phyloP scores from a whole-genome alignment of 2,329 filamentous ascomycete species.

The Aspergillus proliferans region DNA sequence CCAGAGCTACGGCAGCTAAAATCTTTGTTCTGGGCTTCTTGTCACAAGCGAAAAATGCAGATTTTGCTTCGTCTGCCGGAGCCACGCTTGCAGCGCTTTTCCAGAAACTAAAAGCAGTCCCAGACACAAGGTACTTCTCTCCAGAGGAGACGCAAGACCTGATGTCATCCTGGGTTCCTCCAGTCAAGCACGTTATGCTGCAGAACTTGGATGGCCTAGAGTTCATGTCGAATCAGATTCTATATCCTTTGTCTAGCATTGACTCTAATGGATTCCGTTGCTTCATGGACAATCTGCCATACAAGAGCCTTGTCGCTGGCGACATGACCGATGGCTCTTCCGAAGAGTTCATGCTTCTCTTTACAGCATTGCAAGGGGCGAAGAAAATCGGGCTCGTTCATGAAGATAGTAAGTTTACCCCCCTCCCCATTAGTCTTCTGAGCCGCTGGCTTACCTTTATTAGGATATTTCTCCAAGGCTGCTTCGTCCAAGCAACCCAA shows the following conservation, averaged over 20 bases:
- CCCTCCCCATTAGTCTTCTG: neutral
- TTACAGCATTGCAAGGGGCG: conserved; percentile 63
- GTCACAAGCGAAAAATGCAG: conserved; percentile 24
- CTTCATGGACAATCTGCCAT: conserved; percentile 56
- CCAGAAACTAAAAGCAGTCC: conserved; percentile 20
- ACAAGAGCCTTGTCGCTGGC: conserved; percentile 43
- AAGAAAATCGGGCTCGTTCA: conserved; percentile 65
- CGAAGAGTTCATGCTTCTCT: conserved; percentile 53
- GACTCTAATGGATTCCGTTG: conserved; percentile 27
- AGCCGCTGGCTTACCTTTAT: conserved; percentile 5
- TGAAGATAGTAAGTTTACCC: conserved; percentile 51
- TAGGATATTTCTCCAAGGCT: conserved; percentile 24
- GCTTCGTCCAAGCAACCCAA: conserved; percentile 6
- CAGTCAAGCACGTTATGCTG: conserved; percentile 31
- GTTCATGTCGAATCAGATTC: conserved; percentile 28
- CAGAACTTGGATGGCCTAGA: conserved; percentile 31
- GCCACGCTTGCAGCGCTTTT: conserved; percentile 23
- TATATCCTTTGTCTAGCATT: conserved; percentile 30
- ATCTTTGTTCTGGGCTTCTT: conserved; percentile 28
- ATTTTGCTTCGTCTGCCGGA: conserved; percentile 24
- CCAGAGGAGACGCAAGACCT: conserved; percentile 9
- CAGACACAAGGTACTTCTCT: neutral
- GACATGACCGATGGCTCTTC: conserved; percentile 45
- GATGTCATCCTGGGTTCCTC: conserved; percentile 30
- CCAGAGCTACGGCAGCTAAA: conserved; percentile 17